These are phyloP conservation scores for Aspergillus bertholletiae DNA, from an alignment of 495 filamentous ascomycete species.

Conservation along the genomic window DNA sequence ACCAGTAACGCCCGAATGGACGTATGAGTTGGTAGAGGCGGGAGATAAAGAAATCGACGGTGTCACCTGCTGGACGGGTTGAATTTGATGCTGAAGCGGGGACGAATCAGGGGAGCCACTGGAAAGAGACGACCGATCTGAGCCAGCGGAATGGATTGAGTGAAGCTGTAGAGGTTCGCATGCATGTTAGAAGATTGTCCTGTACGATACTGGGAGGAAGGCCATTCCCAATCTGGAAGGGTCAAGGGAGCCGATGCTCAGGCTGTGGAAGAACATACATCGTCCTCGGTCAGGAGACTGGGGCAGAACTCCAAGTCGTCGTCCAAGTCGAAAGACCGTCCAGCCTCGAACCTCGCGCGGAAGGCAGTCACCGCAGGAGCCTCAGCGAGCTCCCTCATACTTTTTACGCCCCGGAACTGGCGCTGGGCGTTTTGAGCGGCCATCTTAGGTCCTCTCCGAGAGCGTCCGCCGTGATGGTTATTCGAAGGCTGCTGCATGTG, in stretches of 20 bases:
- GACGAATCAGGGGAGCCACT: conserved; percentile 94
- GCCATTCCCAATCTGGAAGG: not conserved
- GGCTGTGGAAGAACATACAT: conserved; percentile 66
- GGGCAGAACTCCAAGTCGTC: conserved; percentile 98
- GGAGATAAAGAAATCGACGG: conserved; percentile 79
- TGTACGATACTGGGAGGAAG: not conserved
- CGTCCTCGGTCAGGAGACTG: conserved; percentile 86
- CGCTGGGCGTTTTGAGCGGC: conserved; percentile 78
- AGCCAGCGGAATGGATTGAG: conserved; percentile 81
- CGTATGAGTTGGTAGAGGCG: conserved; percentile 60
- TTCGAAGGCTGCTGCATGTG: conserved; percentile 52
- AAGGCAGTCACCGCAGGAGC: conserved; percentile 68
- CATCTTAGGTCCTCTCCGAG: conserved; percentile 81
- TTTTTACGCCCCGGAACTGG: conserved; percentile 77
- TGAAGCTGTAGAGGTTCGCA: conserved; percentile 56
- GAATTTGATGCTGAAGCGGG: conserved; percentile 74
- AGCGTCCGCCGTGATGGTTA: conserved; percentile 79
- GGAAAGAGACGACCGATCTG: conserved; percentile 90
- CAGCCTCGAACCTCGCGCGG: conserved; percentile 83
- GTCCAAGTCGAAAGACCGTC: conserved; percentile 92
- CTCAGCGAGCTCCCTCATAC: conserved; percentile 86
- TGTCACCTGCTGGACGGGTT: conserved; percentile 70
- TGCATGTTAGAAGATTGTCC: conserved; percentile 15
- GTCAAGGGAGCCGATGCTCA: conserved; percentile 1
- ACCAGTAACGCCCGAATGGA: conserved; percentile 53